Evolutionary conservation across 1,284 basidiomycete species (phyloP).

Genomic region (Sphagnurus paluster): DNA sequence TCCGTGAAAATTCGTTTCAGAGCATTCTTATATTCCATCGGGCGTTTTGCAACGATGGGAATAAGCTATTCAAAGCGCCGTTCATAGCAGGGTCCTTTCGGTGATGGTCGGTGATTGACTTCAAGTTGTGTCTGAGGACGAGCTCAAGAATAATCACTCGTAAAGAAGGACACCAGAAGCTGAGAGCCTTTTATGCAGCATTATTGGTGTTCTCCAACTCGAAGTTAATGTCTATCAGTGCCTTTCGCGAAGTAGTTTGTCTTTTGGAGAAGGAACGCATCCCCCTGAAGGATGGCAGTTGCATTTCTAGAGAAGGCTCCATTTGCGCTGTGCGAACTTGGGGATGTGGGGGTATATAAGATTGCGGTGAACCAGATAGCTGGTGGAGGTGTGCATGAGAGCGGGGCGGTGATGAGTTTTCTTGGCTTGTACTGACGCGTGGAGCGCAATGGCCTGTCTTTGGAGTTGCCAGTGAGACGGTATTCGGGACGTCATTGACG

Average conservation of each 20-base stretch:
- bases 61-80: no score
- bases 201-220: conserved; percentile 10
- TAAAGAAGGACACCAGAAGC: neutral
- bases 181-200: neutral
- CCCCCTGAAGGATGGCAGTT: conserved; percentile 36
- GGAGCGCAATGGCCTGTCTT: conserved; percentile 18
- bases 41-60: no score
- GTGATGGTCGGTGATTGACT: no score
- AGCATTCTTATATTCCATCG: no score
- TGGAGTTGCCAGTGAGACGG: conserved; percentile 15
- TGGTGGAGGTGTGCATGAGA: conserved; percentile 14
- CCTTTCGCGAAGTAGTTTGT: conserved; percentile 2
- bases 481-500: conserved; percentile 2
- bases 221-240: conserved; percentile 16
- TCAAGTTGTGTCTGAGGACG: neutral
- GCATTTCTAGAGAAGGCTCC: conserved; percentile 54
- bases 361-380: conserved; percentile 20
- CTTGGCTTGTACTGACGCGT: neutral
- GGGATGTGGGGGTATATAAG: conserved; percentile 24
- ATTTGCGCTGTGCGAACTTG: conserved; percentile 48
- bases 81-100: no score
- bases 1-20: no score
- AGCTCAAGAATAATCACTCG: neutral
- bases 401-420: conserved; percentile 6
- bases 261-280: conserved; percentile 13